These are phyloP conservation scores for Magnaporthales sp. DNA, from an alignment of 2,329 filamentous ascomycete genomes.

Conservation along the genomic window DNA sequence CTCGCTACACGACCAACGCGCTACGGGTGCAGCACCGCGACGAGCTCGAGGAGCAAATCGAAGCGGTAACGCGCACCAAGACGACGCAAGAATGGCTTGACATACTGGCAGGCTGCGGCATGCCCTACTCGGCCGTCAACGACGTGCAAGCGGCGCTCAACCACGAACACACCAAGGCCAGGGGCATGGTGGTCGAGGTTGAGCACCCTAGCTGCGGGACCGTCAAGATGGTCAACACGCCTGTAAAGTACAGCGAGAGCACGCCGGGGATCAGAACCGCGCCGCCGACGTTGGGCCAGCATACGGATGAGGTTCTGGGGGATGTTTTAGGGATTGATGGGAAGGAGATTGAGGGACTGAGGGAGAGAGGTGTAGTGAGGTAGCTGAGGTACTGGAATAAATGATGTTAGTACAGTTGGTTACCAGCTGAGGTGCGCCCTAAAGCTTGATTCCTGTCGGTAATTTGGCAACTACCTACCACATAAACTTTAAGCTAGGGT, in stretches of 20 bases:
- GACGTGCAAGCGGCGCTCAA: conserved; percentile 79
- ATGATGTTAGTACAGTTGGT: too few species aligned
- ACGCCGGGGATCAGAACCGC: conserved; percentile 66
- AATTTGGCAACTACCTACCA: too few species aligned
- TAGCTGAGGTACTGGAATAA: conserved; percentile 23
- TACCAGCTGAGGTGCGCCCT: too few species aligned
- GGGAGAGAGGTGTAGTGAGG: conserved; percentile 56
- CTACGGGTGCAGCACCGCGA: conserved; percentile 61
- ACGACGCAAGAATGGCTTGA: conserved; percentile 85
- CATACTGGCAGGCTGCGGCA: conserved; percentile 77
- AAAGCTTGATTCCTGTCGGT: too few species aligned
- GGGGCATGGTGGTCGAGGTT: conserved; percentile 84
- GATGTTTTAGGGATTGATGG: conserved; percentile 53
- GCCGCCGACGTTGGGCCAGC: conserved; percentile 79
- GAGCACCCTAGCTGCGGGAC: conserved; percentile 76
- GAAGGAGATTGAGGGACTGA: conserved; percentile 53
- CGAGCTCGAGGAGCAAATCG: conserved; percentile 71
- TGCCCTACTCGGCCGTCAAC: conserved; percentile 91
- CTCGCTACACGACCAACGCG: conserved; percentile 52
- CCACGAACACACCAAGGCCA: conserved; percentile 75
- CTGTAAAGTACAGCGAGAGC: conserved; percentile 85
- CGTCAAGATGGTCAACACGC: conserved; percentile 86
- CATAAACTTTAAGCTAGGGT: neutral
- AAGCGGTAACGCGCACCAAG: conserved; percentile 62
- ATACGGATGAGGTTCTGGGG: conserved; percentile 69